Conservation (phyloP, 208 protist genomes). For the Leptomonas pyrrhocoris region DNA sequence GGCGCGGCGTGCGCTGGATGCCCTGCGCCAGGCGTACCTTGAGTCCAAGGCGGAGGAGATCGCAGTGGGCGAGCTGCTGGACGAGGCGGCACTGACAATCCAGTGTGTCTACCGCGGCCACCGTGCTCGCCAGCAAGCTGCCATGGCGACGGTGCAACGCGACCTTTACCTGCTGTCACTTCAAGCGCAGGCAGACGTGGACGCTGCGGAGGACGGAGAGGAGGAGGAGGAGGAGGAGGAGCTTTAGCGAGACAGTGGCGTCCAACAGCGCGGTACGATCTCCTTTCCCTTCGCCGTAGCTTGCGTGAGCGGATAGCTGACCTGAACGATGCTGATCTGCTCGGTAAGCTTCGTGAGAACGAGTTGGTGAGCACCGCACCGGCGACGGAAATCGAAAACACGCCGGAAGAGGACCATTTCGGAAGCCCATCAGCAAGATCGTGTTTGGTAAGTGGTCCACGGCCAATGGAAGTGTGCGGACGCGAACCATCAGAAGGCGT, state of each 20-base stretch:
- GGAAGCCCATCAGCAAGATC: too few relatives aligned
- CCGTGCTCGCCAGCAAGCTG: constrained; percentile 34
- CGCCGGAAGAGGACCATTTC: too few relatives aligned
- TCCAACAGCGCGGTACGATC: too few relatives aligned
- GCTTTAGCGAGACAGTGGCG: too few relatives aligned
- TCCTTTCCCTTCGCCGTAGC: background rate
- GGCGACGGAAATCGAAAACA: too few relatives aligned
- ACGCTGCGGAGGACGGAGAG: background rate
- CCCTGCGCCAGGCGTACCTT: constrained; percentile 12
- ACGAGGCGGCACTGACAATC: constrained; percentile 49
- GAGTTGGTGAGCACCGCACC: background rate
- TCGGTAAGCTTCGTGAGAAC: background rate
- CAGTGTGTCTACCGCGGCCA: constrained; percentile 57
- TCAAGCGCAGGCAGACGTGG: constrained; percentile 14
- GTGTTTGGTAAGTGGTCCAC: too few relatives aligned
- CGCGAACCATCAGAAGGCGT: too few relatives aligned
- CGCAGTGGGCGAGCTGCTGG: constrained; percentile 35
- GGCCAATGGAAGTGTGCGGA: too few relatives aligned
- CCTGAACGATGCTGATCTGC: background rate
- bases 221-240: constrained; percentile 16
- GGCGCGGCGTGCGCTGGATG: constrained; percentile 12
- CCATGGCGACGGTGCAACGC: constrained; percentile 24
- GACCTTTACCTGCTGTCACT: constrained; percentile 32
- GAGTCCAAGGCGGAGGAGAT: constrained; percentile 29
- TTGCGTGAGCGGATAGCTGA: background rate